phyloP scores from a whole-genome alignment of 2,329 filamentous ascomycete genomes.

The Fusarium devonianum region DNA sequence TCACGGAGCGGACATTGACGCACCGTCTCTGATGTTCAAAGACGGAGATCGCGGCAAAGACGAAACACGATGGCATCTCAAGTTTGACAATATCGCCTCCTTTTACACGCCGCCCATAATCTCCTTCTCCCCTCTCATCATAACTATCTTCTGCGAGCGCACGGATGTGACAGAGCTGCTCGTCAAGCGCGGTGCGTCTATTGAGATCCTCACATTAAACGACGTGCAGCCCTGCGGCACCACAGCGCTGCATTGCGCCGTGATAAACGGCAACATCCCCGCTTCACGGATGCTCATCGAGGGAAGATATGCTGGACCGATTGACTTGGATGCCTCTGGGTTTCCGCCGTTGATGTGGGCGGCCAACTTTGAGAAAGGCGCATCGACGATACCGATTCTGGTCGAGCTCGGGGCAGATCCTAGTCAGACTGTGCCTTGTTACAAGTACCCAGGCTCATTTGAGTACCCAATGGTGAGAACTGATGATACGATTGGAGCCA shows the following conservation, averaged over 20 bases:
- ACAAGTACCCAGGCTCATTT: constrained; percentile 1
- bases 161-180: constrained; percentile 8
- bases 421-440: constrained; percentile 13
- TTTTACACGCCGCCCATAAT: constrained; percentile 10
- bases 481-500: constrained; percentile 2
- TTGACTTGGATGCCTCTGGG: constrained; percentile 15
- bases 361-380: constrained; percentile 1
- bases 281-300: constrained; percentile 9
- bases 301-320: constrained; percentile 15
- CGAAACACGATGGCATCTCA: too few species aligned
- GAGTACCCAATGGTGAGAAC: constrained; percentile 2
- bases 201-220: constrained; percentile 9
- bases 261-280: constrained; percentile 11
- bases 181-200: constrained; percentile 12
- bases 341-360: constrained; percentile 25
- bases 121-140: constrained; percentile 19
- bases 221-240: constrained; percentile 8
- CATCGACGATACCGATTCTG: constrained; percentile 8
- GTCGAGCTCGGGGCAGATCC: constrained; percentile 22
- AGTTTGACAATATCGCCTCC: constrained; percentile 8
- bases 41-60: not conserved
- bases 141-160: constrained; percentile 5
- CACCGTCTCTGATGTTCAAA: constrained; percentile 3
- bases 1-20: constrained; percentile 9
- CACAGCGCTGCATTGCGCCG: constrained; percentile 17